These are phyloP conservation scores for Populus davidiana DNA, from an alignment of 345 rosid species.

Conservation along the genomic window DNA sequence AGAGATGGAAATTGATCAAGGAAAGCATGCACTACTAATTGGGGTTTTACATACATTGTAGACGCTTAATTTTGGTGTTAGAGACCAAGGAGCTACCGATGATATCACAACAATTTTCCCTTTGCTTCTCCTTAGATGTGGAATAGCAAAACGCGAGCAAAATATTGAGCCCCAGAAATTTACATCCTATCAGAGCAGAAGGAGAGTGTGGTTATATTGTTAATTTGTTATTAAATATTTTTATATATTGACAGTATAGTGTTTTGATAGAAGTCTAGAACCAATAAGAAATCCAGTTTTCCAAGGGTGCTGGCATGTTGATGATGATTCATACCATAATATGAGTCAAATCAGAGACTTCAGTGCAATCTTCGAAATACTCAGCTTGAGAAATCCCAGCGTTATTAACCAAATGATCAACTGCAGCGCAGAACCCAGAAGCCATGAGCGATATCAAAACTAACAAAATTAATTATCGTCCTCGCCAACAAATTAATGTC, in stretches of 20 bases:
- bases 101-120: conserved; percentile 53
- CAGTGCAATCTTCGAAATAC: background rate
- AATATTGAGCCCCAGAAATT: conserved; percentile 61
- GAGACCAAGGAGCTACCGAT: conserved; percentile 41
- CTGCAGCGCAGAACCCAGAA: background rate
- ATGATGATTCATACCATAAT: conserved; percentile 1
- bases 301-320: too few species aligned
- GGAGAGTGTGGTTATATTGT: too few species aligned
- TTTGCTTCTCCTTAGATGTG: conserved; percentile 33
- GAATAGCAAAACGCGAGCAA: conserved; percentile 35
- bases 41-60: conserved; percentile 36
- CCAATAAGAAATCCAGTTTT: too few species aligned
- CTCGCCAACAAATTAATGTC: too few species aligned
- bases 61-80: conserved; percentile 43
- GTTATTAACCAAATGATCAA: conserved; percentile 27
- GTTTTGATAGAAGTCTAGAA: too few species aligned
- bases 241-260: too few species aligned
- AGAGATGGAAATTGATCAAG: too few species aligned
- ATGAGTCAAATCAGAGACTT: conserved; percentile 1
- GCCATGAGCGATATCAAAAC: too few species aligned
- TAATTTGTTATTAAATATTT: too few species aligned
- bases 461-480: too few species aligned
- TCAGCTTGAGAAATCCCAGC: conserved; percentile 4
- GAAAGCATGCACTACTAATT: too few species aligned
- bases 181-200: conserved; percentile 17